phyloP scores from a whole-genome alignment of 257 asterid species.

The Lantana camara region DNA sequence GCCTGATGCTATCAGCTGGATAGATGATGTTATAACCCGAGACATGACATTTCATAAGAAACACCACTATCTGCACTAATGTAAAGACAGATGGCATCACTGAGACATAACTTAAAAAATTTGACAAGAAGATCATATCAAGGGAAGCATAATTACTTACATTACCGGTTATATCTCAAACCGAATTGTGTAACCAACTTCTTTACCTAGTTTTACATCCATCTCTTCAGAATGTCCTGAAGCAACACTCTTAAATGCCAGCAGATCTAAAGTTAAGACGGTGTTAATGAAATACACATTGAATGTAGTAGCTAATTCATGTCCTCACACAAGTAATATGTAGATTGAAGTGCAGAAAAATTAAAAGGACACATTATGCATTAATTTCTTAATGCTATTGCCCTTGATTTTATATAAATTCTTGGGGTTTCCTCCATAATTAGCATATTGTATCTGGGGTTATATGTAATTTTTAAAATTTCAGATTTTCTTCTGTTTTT shows the following conservation, averaged over 20 bases:
- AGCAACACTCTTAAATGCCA: slow-evolving; percentile 67
- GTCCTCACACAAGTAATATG: too few relatives aligned
- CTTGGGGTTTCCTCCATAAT: too few relatives aligned
- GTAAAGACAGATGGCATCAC: slow-evolving; percentile 5
- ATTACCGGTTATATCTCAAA: slow-evolving; percentile 79
- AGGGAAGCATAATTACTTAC: slow-evolving; percentile 48
- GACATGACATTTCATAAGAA: slow-evolving; percentile 6
- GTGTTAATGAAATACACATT: slow-evolving; percentile 4
- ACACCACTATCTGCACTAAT: too few relatives aligned
- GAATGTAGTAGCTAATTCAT: slow-evolving; percentile 2
- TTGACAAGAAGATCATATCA: neutral
- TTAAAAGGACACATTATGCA: too few relatives aligned
- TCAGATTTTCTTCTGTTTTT: too few relatives aligned
- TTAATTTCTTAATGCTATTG: too few relatives aligned
- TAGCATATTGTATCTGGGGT: too few relatives aligned
- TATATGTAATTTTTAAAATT: too few relatives aligned
- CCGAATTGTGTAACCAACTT: slow-evolving; percentile 95
- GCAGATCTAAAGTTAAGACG: slow-evolving; percentile 11
- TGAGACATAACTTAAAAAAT: slow-evolving; percentile 2
- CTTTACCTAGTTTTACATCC: slow-evolving; percentile 90
- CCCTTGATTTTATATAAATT: too few relatives aligned
- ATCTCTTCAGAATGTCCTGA: slow-evolving; percentile 93
- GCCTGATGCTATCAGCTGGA: neutral
- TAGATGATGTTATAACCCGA: slow-evolving; percentile 1
- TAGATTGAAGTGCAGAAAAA: too few relatives aligned